Conservation (phyloP, 2,329 filamentous ascomycete genomes). For the Hypoxylon sp. region DNA sequence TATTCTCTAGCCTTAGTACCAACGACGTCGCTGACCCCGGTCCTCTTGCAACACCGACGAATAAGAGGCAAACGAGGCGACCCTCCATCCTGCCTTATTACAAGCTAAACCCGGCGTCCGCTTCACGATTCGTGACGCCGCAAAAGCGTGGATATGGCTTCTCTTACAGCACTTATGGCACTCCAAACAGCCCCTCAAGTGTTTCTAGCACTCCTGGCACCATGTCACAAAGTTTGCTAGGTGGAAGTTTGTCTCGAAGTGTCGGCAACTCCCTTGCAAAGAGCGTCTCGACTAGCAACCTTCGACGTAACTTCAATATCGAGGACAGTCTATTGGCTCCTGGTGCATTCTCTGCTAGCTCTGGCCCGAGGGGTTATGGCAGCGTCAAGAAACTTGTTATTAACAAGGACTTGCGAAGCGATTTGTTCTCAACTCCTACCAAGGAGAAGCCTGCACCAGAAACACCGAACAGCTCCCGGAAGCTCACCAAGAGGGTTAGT, state of each 20-base stretch:
- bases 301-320: constrained; percentile 83
- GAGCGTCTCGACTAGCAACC: constrained; percentile 88
- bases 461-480: constrained; percentile 60
- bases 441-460: constrained; percentile 64
- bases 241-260: constrained; percentile 76
- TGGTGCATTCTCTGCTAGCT: constrained; percentile 82
- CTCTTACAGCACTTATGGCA: constrained; percentile 91
- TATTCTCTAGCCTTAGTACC: constrained; percentile 80
- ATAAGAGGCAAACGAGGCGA: constrained; percentile 80
- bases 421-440: constrained; percentile 73
- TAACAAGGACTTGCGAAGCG: constrained; percentile 85
- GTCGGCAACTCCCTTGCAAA: constrained; percentile 86
- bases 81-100: constrained; percentile 86
- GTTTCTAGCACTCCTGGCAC: constrained; percentile 77
- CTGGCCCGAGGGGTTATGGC: constrained; percentile 72
- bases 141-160: constrained; percentile 92
- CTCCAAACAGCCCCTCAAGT: constrained; percentile 78
- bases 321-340: constrained; percentile 90
- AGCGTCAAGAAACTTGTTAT: constrained; percentile 93
- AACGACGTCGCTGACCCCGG: constrained; percentile 79
- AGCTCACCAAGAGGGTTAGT: constrained; percentile 87
- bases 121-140: constrained; percentile 84
- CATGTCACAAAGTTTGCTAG: constrained; percentile 74
- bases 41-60: constrained; percentile 90
- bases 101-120: constrained; percentile 85